These are phyloP conservation scores for Xylaria polymorpha DNA, from an alignment of 2,329 filamentous ascomycete species.

Conservation along the genomic window DNA sequence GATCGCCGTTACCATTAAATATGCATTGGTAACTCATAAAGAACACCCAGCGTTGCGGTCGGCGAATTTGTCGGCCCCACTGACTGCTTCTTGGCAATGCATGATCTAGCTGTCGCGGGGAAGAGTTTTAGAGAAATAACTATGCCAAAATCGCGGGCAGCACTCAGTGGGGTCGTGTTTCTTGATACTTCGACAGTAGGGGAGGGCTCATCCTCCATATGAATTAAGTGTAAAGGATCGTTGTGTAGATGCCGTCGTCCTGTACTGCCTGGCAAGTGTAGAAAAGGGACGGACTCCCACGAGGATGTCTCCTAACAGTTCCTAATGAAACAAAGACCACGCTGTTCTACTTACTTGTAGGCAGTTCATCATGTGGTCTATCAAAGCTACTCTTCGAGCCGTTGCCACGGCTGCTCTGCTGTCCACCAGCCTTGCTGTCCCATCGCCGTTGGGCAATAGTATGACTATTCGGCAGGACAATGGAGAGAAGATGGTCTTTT, in stretches of 20 bases:
- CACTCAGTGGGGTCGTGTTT: background rate
- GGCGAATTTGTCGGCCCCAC: background rate
- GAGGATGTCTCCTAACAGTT: background rate
- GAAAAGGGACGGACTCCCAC: background rate
- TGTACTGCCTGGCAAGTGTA: background rate
- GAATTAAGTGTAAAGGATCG: background rate
- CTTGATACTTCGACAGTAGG: background rate
- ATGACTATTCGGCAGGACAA: slow-evolving; percentile 20
- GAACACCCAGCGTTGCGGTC: background rate
- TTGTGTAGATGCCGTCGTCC: background rate
- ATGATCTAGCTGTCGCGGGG: background rate
- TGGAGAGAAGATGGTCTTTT: slow-evolving; percentile 29
- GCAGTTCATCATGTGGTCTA: slow-evolving; percentile 25
- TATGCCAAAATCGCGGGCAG: background rate
- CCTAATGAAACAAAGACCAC: background rate
- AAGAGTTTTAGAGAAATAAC: background rate
- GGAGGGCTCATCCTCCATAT: background rate
- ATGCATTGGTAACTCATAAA: background rate
- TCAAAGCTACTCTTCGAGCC: slow-evolving; percentile 21
- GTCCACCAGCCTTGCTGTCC: slow-evolving; percentile 9
- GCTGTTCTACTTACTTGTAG: background rate
- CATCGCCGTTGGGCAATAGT: slow-evolving; percentile 13
- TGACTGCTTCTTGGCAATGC: background rate
- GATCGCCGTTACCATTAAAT: background rate
- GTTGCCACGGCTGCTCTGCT: slow-evolving; percentile 20